These are phyloP conservation scores for Hibiscus tridactylites DNA, from an alignment of 345 rosid genomes.

Conservation along the genomic window DNA sequence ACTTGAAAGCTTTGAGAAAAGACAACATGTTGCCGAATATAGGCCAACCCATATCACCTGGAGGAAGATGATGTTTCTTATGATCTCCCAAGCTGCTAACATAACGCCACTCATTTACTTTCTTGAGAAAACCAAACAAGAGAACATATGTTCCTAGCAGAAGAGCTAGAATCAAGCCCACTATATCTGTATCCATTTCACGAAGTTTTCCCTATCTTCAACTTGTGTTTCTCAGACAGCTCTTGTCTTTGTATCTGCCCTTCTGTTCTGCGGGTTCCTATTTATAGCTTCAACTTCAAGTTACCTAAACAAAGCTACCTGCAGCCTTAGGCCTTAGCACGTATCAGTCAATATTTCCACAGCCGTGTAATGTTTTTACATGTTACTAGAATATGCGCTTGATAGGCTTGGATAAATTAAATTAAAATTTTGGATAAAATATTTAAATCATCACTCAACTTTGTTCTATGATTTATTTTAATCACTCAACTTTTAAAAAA, in stretches of 20 bases:
- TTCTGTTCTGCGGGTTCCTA: neutral
- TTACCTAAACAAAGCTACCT: neutral
- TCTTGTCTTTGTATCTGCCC: neutral
- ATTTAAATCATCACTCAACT: no score
- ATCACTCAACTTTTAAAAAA: no score
- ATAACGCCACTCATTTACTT: neutral
- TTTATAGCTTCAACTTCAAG: neutral
- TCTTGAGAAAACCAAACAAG: constrained; percentile 6
- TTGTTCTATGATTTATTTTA: no score
- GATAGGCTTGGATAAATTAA: no score
- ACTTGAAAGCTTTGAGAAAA: constrained; percentile 36
- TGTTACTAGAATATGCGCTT: no score
- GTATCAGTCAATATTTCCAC: neutral
- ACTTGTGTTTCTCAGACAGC: neutral
- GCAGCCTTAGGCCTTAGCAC: neutral
- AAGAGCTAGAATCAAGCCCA: neutral
- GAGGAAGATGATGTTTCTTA: neutral
- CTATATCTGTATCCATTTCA: neutral
- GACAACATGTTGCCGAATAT: constrained; percentile 25
- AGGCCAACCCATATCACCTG: constrained; percentile 3
- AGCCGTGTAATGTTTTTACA: no score
- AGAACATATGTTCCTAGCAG: constrained; percentile 4
- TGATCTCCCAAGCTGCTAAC: constrained; percentile 20
- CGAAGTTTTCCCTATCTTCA: neutral
- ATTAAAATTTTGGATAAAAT: no score